Evolutionary conservation across 257 asterid species (phyloP), one percentile per base, ranked within the genome.

Genomic region (Solanum megistacrolobum): DNA sequence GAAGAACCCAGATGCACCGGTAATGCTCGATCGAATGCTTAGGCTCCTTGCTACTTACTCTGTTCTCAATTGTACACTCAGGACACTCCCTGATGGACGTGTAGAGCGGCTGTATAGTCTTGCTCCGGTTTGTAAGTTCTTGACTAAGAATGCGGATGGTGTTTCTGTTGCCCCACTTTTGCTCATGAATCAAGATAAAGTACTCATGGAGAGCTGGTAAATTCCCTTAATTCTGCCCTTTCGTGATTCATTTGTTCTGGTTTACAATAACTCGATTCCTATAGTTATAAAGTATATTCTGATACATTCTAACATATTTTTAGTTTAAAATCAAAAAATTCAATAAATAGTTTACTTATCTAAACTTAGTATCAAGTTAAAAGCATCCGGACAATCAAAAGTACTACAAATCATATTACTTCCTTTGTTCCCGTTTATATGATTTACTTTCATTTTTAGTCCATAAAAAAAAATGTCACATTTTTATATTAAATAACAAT

Each of bases 121-220:
- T 52, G 94, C 94, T 2, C 98, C 98, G 11, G 95, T 94, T 1
- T 92, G 98, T 84, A 89, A 91, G 90, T 94, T 87, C 78, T 89
- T 94, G 90, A 95, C 95, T 9, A 94, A 92, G 89, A 94, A 95
- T 78, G 92, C 75, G 0, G 96, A 94, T 84, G 98, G 96, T 21
- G 98, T 95, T 48, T 95, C 96, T 8, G 91, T 95, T 91, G 94
- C 98, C 1, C 91, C 96, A 4, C 87, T 95, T 83, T 74, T 94
- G 87, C 94, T 96, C 68, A 94, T 96, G 98, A 94, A 95, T 90
- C 98, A 94, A 85, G 98, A 96, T 79, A 96, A 94, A 88, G 90
- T 96, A 21, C 96, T 94, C 29, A 94, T 95, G 98, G 98, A 96
- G 91, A 94, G 98, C 94, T 96, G 98, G 99, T 94, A 88, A 88